Percentiles rank a stretch among this genome's conserved stretches.
These are phyloP conservation scores for Marchantia paleacea DNA, from an alignment of 225 moss, liverwort and hornwort genomes.

Conservation along the genomic window DNA sequence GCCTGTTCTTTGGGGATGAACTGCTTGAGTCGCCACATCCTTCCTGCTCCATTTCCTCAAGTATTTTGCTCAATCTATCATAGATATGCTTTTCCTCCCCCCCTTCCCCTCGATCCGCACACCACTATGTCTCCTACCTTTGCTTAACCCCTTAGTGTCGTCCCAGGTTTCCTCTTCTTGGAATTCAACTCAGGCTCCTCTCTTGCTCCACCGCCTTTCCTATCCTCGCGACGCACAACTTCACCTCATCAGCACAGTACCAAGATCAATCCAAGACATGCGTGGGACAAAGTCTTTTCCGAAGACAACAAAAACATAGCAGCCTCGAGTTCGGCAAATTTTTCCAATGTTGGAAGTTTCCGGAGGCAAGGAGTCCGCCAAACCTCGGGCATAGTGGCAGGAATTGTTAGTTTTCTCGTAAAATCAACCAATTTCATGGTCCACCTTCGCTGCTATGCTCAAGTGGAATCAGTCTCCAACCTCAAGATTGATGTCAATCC, in stretches of 20 bases:
- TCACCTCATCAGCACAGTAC: conserved; percentile 14
- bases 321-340: neutral
- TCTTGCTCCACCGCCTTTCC: conserved; percentile 34
- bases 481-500: no score
- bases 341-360: neutral
- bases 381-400: neutral
- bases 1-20: conserved; percentile 82
- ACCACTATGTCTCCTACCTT: conserved; percentile 25
- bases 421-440: conserved; percentile 20
- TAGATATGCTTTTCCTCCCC: conserved; percentile 17
- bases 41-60: conserved; percentile 14
- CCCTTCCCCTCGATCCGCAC: conserved; percentile 31
- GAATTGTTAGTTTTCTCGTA: neutral
- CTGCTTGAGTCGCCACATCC: conserved; percentile 98
- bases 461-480: no score
- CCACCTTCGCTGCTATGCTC: neutral
- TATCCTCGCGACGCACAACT: neutral
- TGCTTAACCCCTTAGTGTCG: neutral
- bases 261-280: conserved; percentile 9
- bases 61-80: conserved; percentile 4
- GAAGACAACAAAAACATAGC: neutral
- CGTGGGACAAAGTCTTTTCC: neutral
- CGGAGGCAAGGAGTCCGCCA: neutral
- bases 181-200: conserved; percentile 30
- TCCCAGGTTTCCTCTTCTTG: neutral